Base-by-base conservation (phyloP, 345 rosid genomes). In the Melaleuca alternifolia region DNA sequence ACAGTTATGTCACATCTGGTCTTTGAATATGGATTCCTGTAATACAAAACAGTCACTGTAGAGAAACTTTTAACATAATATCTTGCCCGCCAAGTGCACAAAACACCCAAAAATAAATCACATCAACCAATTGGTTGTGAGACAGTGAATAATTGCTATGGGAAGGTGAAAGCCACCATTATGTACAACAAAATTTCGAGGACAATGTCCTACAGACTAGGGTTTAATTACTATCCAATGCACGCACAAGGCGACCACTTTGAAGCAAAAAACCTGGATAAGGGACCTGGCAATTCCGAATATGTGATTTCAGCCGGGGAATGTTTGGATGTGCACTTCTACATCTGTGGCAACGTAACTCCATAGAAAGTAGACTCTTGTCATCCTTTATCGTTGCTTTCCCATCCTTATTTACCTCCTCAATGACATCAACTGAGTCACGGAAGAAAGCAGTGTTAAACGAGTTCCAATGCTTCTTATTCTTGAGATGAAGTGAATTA, bases 391-490 rank as follows among this genome's bases (percentile, higher is more conserved):
- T 15, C 23, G 88, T 89, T 83, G 96, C 97, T 87, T 89, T 91
- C 61, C 98, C 96, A 3, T 92, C 89, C 61, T 86, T 90, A 57
- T 84, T 89, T 13, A 96, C 89, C 90, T 95, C 99, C 88, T 94
- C 96, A 26, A 96, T 87, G 57, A 97, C 97, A 85, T 96, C 99
- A 5, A 93, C 92, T 3, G 99, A 96, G 90, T 96, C 97, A 54
- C 93, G 94, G 56, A 95, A 97, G 87, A 97, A 96, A 1, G 92
- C 90, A 16, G 97, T 89, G 54, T 91, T 96, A 91, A 97, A 96
- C 6, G 99, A 92, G 91, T 96, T 96, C 99, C 99, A 97, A 61
- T 96, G 99, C 91, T 94, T 96, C 93, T 96, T 97, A 90, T 94
- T 92, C 94, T 95, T 94, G 85, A 97, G 93, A 84, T 92, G 88